phyloP scores from a whole-genome alignment of 1,139 yeast species.

The Arxiozyma telluris region DNA sequence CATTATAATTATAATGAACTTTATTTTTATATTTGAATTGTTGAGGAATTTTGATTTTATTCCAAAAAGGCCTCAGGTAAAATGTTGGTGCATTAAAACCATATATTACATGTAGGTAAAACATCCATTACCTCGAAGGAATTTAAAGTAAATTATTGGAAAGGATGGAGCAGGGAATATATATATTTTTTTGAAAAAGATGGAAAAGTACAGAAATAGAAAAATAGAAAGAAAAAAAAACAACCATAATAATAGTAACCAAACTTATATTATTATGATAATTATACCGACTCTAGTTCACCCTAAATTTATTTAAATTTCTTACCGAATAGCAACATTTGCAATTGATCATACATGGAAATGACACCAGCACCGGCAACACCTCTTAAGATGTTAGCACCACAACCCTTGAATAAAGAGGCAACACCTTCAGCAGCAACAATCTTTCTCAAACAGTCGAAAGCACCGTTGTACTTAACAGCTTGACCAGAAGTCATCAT shows the following conservation, averaged over 20 bases:
- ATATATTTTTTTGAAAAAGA: neutral
- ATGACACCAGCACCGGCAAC: slow-evolving; percentile 17
- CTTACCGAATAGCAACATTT: slow-evolving; percentile 14
- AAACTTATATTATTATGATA: neutral
- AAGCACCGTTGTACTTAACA: slow-evolving; percentile 14
- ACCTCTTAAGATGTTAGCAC: slow-evolving; percentile 16
- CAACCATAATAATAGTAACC: neutral
- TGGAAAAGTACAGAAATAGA: neutral
- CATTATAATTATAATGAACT: no score
- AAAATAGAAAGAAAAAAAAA: neutral
- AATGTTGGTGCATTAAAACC: no score
- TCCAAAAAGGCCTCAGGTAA: neutral
- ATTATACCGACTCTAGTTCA: neutral
- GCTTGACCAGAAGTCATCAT: slow-evolving; percentile 17
- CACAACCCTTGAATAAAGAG: slow-evolving; percentile 15
- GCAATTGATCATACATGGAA: slow-evolving; percentile 15
- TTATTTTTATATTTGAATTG: no score
- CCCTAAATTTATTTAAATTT: slow-evolving; percentile 10
- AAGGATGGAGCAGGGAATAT: neutral
- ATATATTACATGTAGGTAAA: neutral
- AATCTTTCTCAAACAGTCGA: slow-evolving; percentile 11
- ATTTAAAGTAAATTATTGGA: neutral
- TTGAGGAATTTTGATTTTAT: neutral
- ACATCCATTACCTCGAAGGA: neutral
- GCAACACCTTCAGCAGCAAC: slow-evolving; percentile 14